Conservation (phyloP, 495 filamentous ascomycete genomes). For the Glarea lozoyensis region DNA sequence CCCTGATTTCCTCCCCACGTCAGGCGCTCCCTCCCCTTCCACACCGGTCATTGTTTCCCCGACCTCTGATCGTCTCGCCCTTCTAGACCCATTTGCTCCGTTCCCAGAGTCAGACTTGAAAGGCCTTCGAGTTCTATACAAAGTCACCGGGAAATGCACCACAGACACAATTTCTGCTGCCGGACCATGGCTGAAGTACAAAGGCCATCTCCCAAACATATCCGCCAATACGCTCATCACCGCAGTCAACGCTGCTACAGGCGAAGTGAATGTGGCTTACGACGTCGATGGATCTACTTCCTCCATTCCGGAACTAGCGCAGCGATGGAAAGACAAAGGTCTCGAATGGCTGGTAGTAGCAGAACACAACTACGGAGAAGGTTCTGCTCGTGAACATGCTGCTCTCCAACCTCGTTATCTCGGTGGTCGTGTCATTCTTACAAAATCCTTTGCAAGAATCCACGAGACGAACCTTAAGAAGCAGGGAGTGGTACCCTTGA, state of each 20-base stretch:
- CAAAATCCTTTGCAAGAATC: constrained; percentile 90
- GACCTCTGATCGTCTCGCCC: constrained; percentile 75
- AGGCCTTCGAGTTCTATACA: constrained; percentile 75
- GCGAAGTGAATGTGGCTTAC: constrained; percentile 84
- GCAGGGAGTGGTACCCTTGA: constrained; percentile 91
- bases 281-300: constrained; percentile 59
- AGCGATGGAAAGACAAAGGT: constrained; percentile 64
- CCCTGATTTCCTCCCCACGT: constrained; percentile 61
- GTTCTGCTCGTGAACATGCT: constrained; percentile 88
- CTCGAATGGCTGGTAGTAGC: constrained; percentile 86
- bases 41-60: constrained; percentile 69
- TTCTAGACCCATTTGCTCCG: constrained; percentile 81
- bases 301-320: constrained; percentile 77
- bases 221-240: constrained; percentile 92
- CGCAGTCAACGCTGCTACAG: constrained; percentile 83
- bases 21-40: constrained; percentile 55
- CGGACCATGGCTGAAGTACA: constrained; percentile 97
- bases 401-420: constrained; percentile 94
- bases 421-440: constrained; percentile 76
- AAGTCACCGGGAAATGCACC: constrained; percentile 94
- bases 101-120: constrained; percentile 72
- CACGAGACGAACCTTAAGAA: constrained; percentile 99
- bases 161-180: constrained; percentile 98
- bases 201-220: constrained; percentile 97
- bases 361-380: constrained; percentile 97